Evolutionary conservation across 208 protist species (phyloP), one percentile per base, ranked within the genome.

Genomic region (Perkinsela sp.): DNA sequence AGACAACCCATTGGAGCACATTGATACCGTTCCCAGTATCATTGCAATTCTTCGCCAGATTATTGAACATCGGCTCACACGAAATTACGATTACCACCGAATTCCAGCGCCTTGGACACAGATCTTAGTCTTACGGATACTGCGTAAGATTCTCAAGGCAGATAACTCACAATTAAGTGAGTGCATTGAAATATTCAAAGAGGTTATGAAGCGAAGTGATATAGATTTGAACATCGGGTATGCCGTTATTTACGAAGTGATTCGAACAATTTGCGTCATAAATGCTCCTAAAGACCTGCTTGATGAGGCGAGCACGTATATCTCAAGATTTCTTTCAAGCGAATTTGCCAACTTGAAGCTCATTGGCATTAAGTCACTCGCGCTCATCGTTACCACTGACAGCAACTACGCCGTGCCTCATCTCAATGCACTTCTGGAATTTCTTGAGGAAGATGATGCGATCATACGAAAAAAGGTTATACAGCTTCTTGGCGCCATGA

Each of bases 71-170:
- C 79, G 89, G 13, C 79, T 97, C 29, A 74, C 90, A 31, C 72
- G 75, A 30, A 77, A 81, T 16, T 97, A 91, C 77, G 88, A 96
- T 32, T 97, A 96, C 75, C 93, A 96, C 75, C 79, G 84, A 70
- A 82, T 96, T 28, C 93, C 92, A 30, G 90, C 93, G 6, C 95
- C 95, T 31, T 97, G 94, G 94, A 78, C 96, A 28, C 95, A 98
- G 80, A 92, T 97, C 48, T 75, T 83, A 31, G 69, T 95, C 2
- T 71, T 97, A 2, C 78, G 83, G 30, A 65, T 96, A 13, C 67
- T 97, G 28, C 57, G 77, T 6, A 70, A 90, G 1, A 76, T 96
- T 28, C 76, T 85, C 31, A 66, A 68, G 31, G 72, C 87, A 69
- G 78, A 93, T 67, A 30, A 48, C 30, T 69, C 66, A 29, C 68